Percentiles rank a stretch among this genome's conserved stretches.
phyloP scores from a whole-genome alignment of 1,139 yeast genomes.

The Blastobotrys ciferrii region DNA sequence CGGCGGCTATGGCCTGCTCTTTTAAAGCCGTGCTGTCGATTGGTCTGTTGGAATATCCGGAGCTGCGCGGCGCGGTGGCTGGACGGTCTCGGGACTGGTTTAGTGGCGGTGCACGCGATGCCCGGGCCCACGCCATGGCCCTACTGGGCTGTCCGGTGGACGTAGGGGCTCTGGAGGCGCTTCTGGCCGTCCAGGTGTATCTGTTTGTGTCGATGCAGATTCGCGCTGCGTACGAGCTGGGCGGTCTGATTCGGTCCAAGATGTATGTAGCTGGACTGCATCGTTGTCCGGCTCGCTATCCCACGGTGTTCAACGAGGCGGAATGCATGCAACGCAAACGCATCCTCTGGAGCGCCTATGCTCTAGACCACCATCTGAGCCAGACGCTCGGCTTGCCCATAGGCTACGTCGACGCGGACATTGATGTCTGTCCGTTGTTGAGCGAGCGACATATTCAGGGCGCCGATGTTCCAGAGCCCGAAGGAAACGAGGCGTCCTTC shows the following conservation, averaged over 20 bases:
- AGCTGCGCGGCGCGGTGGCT: neutral
- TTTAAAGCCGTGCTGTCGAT: slow-evolving; percentile 15
- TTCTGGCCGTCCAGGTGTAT: slow-evolving; percentile 18
- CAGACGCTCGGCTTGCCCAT: slow-evolving; percentile 20
- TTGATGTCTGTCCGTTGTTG: slow-evolving; percentile 18
- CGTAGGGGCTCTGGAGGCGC: slow-evolving; percentile 13
- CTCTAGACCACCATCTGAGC: slow-evolving; percentile 20
- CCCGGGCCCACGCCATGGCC: slow-evolving; percentile 5
- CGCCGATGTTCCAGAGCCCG: slow-evolving; percentile 15
- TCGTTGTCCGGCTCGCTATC: slow-evolving; percentile 20
- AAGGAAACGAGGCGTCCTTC: neutral
- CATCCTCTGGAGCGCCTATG: slow-evolving; percentile 21
- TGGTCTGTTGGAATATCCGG: slow-evolving; percentile 14
- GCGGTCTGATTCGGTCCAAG: slow-evolving; percentile 19
- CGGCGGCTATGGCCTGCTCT: slow-evolving; percentile 4
- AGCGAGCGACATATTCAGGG: slow-evolving; percentile 18
- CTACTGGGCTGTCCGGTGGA: slow-evolving; percentile 7
- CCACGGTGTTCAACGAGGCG: slow-evolving; percentile 11
- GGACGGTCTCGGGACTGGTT: neutral
- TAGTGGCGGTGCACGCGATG: slow-evolving; percentile 8
- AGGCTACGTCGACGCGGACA: slow-evolving; percentile 20
- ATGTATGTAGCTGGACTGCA: slow-evolving; percentile 18
- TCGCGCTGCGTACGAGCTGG: slow-evolving; percentile 18
- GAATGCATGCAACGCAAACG: slow-evolving; percentile 17
- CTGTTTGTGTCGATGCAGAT: slow-evolving; percentile 18